These are phyloP conservation scores for Neurospora sp. DNA, from an alignment of 495 filamentous ascomycete species.

Conservation along the genomic window DNA sequence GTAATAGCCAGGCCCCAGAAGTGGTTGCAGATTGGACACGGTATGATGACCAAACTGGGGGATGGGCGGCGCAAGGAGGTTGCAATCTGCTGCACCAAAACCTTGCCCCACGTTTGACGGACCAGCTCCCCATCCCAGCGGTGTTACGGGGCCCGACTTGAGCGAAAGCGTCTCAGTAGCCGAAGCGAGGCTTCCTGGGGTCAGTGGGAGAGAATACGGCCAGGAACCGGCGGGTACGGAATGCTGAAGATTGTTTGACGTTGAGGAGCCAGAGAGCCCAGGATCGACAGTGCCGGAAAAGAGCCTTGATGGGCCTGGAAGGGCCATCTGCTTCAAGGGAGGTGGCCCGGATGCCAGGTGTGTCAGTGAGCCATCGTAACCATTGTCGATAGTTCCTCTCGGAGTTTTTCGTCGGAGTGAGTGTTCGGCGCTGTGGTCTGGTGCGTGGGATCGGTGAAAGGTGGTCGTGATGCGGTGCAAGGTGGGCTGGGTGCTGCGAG, in stretches of 20 bases:
- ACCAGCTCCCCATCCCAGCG: slow-evolving; percentile 15
- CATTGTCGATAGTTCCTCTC: slow-evolving; percentile 82
- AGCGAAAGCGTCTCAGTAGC: not conserved
- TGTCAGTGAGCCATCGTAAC: slow-evolving; percentile 79
- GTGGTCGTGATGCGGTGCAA: slow-evolving; percentile 22
- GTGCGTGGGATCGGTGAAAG: slow-evolving; percentile 25
- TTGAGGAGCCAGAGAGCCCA: slow-evolving; percentile 4
- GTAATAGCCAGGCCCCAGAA: slow-evolving; percentile 62
- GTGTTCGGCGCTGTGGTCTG: slow-evolving; percentile 50
- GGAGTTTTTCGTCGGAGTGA: slow-evolving; percentile 88
- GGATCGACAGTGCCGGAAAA: slow-evolving; percentile 23
- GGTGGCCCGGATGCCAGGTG: slow-evolving; percentile 70
- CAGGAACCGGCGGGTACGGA: slow-evolving; percentile 11
- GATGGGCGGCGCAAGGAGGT: slow-evolving; percentile 15
- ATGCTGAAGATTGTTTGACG: slow-evolving; percentile 3
- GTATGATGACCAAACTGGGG: slow-evolving; percentile 30
- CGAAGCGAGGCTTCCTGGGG: not conserved
- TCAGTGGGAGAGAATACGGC: slow-evolving; percentile 10
- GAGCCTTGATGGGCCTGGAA: slow-evolving; percentile 40
- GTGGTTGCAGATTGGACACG: slow-evolving; percentile 50
- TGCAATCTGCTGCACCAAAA: slow-evolving; percentile 7
- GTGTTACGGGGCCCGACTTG: slow-evolving; percentile 3
- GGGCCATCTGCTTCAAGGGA: slow-evolving; percentile 79
- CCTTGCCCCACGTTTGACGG: slow-evolving; percentile 4
- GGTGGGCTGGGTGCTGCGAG: slow-evolving; percentile 28